phyloP scores from a whole-genome alignment of 2,329 filamentous ascomycete genomes.

The Aspergillus eucalypticola region DNA sequence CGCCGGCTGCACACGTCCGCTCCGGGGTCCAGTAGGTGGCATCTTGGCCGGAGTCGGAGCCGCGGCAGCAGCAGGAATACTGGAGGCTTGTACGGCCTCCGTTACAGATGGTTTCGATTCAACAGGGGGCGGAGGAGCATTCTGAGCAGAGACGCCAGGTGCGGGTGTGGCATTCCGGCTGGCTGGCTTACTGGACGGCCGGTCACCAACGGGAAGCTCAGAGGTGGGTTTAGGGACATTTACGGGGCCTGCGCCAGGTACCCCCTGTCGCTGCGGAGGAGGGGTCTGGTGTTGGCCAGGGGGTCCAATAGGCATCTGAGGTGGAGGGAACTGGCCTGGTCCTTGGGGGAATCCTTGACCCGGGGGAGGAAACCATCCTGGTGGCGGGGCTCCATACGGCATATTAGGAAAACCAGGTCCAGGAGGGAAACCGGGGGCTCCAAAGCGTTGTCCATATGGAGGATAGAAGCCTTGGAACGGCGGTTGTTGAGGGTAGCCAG shows the following conservation, averaged over 20 bases:
- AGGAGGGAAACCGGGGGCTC: slow-evolving; percentile 53
- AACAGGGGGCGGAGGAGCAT: slow-evolving; percentile 38
- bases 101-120: slow-evolving; percentile 42
- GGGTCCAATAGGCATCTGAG: slow-evolving; percentile 57
- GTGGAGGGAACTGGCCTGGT: slow-evolving; percentile 66
- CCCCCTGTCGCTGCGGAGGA: slow-evolving; percentile 39
- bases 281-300: slow-evolving; percentile 48
- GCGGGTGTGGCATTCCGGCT: slow-evolving; percentile 38
- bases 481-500: slow-evolving; percentile 44
- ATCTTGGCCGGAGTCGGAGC: slow-evolving; percentile 24
- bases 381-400: slow-evolving; percentile 72
- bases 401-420: slow-evolving; percentile 71
- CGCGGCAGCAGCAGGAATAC: slow-evolving; percentile 26
- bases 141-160: slow-evolving; percentile 30
- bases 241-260: slow-evolving; percentile 29
- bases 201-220: slow-evolving; percentile 46
- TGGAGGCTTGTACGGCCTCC: slow-evolving; percentile 36
- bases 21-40: slow-evolving; percentile 39
- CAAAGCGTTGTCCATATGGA: slow-evolving; percentile 49
- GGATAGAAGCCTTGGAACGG: slow-evolving; percentile 48
- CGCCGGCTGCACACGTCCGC: slow-evolving; percentile 47
- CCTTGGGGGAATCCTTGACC: slow-evolving; percentile 72
- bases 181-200: slow-evolving; percentile 36
- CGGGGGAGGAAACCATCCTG: slow-evolving; percentile 74
- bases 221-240: slow-evolving; percentile 41